phyloP scores from a whole-genome alignment of 352 stramenopile genomes.

The Phytophthora palmivora region DNA sequence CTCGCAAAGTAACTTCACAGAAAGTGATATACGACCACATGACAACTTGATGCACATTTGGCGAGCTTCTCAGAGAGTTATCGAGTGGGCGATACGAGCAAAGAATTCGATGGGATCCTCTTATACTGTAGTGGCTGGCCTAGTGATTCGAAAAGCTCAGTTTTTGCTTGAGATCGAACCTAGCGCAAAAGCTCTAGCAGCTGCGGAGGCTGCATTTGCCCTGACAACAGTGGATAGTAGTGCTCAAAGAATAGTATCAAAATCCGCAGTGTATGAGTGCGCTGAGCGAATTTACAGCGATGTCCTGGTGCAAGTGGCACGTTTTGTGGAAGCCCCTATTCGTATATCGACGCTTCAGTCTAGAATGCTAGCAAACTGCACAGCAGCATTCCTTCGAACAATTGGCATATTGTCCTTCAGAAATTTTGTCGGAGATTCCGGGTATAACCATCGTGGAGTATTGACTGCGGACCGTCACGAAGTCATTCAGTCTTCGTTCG shows the following conservation, averaged over 20 bases:
- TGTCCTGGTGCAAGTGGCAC: slow-evolving; percentile 83
- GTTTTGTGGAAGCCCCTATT: slow-evolving; percentile 83
- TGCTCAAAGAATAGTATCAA: slow-evolving; percentile 46
- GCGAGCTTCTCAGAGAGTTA: slow-evolving; percentile 85
- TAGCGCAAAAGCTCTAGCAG: slow-evolving; percentile 70
- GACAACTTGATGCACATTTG: slow-evolving; percentile 93
- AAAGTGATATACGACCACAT: slow-evolving; percentile 80
- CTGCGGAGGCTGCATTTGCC: slow-evolving; percentile 69
- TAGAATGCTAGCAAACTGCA: slow-evolving; percentile 78
- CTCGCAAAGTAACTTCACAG: slow-evolving; percentile 44
- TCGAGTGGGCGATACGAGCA: slow-evolving; percentile 89
- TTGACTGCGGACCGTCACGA: slow-evolving; percentile 56
- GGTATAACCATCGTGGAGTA: slow-evolving; percentile 40
- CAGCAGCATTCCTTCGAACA: slow-evolving; percentile 76
- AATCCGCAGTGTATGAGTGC: slow-evolving; percentile 72
- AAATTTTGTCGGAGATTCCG: slow-evolving; percentile 72
- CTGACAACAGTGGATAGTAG: slow-evolving; percentile 53
- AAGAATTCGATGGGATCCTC: slow-evolving; percentile 91
- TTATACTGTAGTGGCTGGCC: slow-evolving; percentile 77
- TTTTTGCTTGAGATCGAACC: slow-evolving; percentile 88
- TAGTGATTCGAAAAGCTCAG: slow-evolving; percentile 86
- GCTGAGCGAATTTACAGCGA: slow-evolving; percentile 87
- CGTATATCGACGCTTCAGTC: slow-evolving; percentile 77
- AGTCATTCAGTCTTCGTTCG: slow-evolving; percentile 77
- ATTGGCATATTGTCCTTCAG: slow-evolving; percentile 83